These are phyloP conservation scores for Trichoderma lentiforme DNA, from an alignment of 2,329 filamentous ascomycete genomes.

Conservation along the genomic window DNA sequence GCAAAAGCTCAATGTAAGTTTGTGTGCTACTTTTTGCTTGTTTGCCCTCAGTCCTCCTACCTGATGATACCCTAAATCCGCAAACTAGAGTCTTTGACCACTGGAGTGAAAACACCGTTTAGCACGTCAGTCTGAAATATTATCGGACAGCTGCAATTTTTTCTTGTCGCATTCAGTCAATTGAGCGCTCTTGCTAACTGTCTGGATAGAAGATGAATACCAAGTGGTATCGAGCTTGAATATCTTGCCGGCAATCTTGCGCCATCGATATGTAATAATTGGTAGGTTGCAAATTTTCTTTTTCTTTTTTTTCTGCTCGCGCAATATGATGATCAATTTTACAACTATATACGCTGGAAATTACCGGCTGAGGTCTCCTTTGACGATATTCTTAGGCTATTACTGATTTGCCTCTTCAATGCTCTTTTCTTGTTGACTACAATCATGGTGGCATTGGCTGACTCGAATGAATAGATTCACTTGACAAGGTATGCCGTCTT, in stretches of 20 bases:
- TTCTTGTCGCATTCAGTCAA: slow-evolving; percentile 14
- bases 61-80: slow-evolving; percentile 83
- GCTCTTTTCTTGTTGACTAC: slow-evolving; percentile 1
- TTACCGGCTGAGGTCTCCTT: slow-evolving; percentile 87
- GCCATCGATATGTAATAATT: neutral
- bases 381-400: slow-evolving; percentile 87
- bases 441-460: slow-evolving; percentile 28
- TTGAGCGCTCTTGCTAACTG: slow-evolving; percentile 27
- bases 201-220: slow-evolving; percentile 2
- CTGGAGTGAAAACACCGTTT: slow-evolving; percentile 75
- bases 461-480: slow-evolving; percentile 26
- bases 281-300: slow-evolving; percentile 29
- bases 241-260: neutral
- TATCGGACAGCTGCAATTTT: slow-evolving; percentile 21
- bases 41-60: slow-evolving; percentile 29
- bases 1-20: slow-evolving; percentile 20
- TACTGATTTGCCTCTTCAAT: slow-evolving; percentile 56
- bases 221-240: slow-evolving; percentile 20
- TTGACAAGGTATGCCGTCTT: slow-evolving; percentile 36
- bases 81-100: slow-evolving; percentile 99
- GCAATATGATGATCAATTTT: slow-evolving; percentile 61
- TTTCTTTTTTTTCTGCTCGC: neutral
- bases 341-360: slow-evolving; percentile 76
- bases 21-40: neutral
- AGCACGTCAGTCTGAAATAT: slow-evolving; percentile 87